phyloP scores from a whole-genome alignment of 192 early-diverging fungal species.

The Rhizophagus sp. region DNA sequence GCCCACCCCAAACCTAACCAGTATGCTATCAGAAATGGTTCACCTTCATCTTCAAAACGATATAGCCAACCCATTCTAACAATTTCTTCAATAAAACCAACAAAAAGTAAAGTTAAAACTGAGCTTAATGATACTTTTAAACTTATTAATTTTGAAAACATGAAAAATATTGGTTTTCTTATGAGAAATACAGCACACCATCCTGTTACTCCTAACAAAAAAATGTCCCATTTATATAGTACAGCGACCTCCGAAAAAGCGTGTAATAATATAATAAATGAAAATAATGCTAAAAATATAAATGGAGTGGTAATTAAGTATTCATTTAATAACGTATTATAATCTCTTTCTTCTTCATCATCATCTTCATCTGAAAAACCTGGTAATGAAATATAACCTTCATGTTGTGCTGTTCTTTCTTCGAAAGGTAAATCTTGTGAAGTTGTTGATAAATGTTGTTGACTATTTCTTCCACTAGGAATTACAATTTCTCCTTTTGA shows the following conservation, averaged over 20 bases:
- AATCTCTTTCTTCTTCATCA: slow-evolving; percentile 13
- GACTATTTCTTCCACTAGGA: background rate
- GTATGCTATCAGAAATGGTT: slow-evolving; percentile 37
- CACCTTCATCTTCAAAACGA: background rate
- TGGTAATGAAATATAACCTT: background rate
- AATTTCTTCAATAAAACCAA: slow-evolving; percentile 36
- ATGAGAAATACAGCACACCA: slow-evolving; percentile 36
- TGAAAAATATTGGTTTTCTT: slow-evolving; percentile 34
- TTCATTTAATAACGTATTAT: slow-evolving; percentile 2
- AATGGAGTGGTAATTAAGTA: background rate
- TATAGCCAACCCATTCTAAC: slow-evolving; percentile 25
- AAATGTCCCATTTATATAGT: slow-evolving; percentile 22
- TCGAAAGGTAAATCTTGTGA: background rate
- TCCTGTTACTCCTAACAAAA: slow-evolving; percentile 36
- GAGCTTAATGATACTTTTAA: slow-evolving; percentile 18
- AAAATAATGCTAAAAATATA: background rate
- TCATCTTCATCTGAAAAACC: slow-evolving; percentile 12
- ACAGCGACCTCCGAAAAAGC: background rate
- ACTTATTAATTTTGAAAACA: slow-evolving; percentile 32
- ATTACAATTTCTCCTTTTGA: background rate
- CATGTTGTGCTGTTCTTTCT: background rate
- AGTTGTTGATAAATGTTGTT: background rate
- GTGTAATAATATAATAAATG: background rate
- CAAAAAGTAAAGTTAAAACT: slow-evolving; percentile 33
- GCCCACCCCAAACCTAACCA: slow-evolving; percentile 48